These are phyloP conservation scores for Leishmania turanica DNA, from an alignment of 208 protist species.

Conservation along the genomic window DNA sequence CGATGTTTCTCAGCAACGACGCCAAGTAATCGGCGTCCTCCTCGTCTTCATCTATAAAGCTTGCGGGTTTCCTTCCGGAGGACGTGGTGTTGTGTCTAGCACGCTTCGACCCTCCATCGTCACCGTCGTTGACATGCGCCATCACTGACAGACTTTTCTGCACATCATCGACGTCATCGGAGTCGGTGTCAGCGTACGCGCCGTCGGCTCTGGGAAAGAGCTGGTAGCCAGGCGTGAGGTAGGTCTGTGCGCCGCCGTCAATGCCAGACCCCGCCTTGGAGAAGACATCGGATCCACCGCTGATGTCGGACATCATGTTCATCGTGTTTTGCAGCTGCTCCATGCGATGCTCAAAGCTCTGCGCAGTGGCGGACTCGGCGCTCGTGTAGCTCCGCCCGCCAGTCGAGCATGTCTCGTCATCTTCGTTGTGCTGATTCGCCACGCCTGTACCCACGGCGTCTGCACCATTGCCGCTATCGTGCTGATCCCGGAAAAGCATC, in stretches of 20 bases:
- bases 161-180: conserved; percentile 1
- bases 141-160: conserved; percentile 13
- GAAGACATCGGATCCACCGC: background rate
- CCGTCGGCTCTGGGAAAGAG: conserved; percentile 15
- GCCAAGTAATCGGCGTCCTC: conserved; percentile 26
- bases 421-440: conserved; percentile 17
- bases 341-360: conserved; percentile 52
- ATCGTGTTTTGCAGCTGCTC: conserved; percentile 16
- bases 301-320: background rate
- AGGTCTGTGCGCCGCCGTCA: conserved; percentile 5
- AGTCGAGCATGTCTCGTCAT: conserved; percentile 30
- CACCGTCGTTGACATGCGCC: background rate
- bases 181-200: conserved; percentile 1
- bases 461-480: conserved; percentile 21
- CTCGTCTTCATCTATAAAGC: background rate
- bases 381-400: conserved; percentile 41
- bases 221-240: conserved; percentile 23
- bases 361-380: conserved; percentile 28
- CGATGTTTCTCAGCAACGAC: conserved; percentile 30
- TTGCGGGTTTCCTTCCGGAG: background rate
- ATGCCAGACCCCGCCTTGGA: background rate
- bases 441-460: conserved; percentile 16
- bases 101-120: background rate
- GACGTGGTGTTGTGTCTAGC: background rate
- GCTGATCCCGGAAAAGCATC: conserved; percentile 33